Evolutionary conservation across 2,329 filamentous ascomycete species (phyloP).

Genomic region (Ceratocystis huliohia): DNA sequence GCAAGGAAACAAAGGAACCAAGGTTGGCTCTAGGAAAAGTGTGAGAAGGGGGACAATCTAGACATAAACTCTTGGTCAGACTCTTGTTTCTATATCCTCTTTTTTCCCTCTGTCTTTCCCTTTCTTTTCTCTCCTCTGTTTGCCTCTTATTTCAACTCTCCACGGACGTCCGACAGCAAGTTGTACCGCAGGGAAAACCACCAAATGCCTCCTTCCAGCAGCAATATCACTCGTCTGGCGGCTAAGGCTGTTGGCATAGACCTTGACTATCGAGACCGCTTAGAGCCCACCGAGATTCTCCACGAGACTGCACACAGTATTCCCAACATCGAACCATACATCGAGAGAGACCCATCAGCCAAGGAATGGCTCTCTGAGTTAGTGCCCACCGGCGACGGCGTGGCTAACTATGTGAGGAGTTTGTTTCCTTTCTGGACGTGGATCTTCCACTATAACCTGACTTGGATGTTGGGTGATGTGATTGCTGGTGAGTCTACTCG

Average conservation of each 20-base stretch:
- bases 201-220: conserved; percentile 6
- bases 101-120: not conserved
- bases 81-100: not conserved
- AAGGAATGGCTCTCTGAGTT: conserved; percentile 17
- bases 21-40: not conserved
- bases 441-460: conserved; percentile 39
- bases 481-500: conserved; percentile 48
- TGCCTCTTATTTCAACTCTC: not conserved
- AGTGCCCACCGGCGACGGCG: conserved; percentile 14
- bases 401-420: conserved; percentile 29
- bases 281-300: conserved; percentile 25
- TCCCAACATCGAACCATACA: conserved; percentile 19
- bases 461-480: conserved; percentile 37
- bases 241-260: conserved; percentile 28
- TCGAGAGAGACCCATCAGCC: conserved; percentile 18
- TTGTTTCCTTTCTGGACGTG: conserved; percentile 39
- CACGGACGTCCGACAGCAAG: not conserved
- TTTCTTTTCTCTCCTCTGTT: not conserved
- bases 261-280: conserved; percentile 25
- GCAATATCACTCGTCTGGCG: conserved; percentile 23
- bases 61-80: not conserved
- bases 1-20: not conserved
- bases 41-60: not conserved
- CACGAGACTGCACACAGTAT: conserved; percentile 24
- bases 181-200: not conserved